These are phyloP conservation scores for Eucalyptus pumila DNA, from an alignment of 345 rosid species.

Conservation along the genomic window DNA sequence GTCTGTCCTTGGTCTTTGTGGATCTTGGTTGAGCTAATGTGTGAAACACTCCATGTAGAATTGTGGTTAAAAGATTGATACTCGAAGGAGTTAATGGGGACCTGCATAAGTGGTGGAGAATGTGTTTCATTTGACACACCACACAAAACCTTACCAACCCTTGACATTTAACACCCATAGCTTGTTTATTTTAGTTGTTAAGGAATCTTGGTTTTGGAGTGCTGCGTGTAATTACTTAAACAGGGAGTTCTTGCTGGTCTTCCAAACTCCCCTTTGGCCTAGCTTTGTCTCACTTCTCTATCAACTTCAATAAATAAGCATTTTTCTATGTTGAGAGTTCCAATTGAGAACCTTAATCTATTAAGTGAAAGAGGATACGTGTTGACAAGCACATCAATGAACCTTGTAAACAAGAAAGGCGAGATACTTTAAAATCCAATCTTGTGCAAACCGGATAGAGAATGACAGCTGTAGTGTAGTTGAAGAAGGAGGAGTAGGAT, in stretches of 20 bases:
- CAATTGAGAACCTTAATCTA: not conserved
- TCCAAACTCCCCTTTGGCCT: not conserved
- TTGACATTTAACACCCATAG: not conserved
- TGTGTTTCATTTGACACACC: not conserved
- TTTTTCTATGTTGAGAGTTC: not conserved
- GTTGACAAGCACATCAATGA: not conserved
- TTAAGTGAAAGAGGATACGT: not conserved
- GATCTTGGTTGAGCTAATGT: not conserved
- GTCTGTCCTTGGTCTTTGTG: not conserved
- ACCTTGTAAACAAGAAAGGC: not conserved
- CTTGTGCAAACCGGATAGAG: not conserved
- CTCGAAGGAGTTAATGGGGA: not conserved
- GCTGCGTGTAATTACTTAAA: not conserved
- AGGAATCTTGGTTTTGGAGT: not conserved
- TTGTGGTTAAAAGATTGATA: not conserved
- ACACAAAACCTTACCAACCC: not conserved
- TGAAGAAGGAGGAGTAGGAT: not conserved
- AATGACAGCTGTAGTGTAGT: not conserved
- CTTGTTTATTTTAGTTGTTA: not conserved
- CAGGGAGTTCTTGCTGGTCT: not conserved
- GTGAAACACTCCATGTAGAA: not conserved
- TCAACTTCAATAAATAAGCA: not conserved
- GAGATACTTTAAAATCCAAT: not conserved
- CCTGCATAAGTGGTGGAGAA: not conserved
- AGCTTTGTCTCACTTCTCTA: not conserved